These are phyloP conservation scores for Panaeolus papilionaceus DNA, from an alignment of 768 basidiomycete species.

Conservation along the genomic window DNA sequence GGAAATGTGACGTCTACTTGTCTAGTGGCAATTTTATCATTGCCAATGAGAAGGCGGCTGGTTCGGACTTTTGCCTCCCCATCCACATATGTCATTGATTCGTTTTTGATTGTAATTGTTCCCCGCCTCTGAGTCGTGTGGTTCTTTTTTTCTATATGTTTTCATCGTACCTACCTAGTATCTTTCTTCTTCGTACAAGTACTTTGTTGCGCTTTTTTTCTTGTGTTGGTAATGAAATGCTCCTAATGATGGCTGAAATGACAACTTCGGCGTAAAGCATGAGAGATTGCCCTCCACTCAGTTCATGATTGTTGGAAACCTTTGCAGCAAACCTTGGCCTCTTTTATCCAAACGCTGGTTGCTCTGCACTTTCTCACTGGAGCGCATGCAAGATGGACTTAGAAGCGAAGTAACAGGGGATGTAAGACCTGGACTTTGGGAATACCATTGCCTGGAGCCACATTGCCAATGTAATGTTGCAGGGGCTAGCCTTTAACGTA, in stretches of 20 bases:
- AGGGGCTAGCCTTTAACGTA: too few relatives aligned
- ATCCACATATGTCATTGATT: background rate
- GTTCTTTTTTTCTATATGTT: background rate
- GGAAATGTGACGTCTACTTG: conserved; percentile 8
- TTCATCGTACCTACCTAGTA: background rate
- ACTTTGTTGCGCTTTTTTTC: background rate
- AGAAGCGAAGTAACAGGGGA: too few relatives aligned
- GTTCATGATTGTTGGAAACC: too few relatives aligned
- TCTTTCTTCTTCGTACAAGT: background rate
- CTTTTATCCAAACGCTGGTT: too few relatives aligned
- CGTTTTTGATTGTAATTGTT: background rate
- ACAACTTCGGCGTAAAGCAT: too few relatives aligned
- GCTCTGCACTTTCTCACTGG: too few relatives aligned
- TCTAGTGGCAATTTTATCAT: background rate
- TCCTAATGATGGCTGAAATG: background rate
- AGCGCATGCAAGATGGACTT: too few relatives aligned
- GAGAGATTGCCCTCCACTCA: too few relatives aligned
- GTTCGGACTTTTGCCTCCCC: background rate
- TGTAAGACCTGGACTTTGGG: too few relatives aligned
- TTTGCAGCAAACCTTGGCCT: too few relatives aligned
- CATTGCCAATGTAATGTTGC: too few relatives aligned
- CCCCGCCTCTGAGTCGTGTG: background rate
- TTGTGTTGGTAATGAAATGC: background rate
- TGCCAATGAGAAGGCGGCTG: conserved; percentile 7
- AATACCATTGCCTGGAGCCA: too few relatives aligned